Evolutionary conservation across 768 basidiomycete genomes (phyloP).

Genomic region (Pisolithus microcarpus): DNA sequence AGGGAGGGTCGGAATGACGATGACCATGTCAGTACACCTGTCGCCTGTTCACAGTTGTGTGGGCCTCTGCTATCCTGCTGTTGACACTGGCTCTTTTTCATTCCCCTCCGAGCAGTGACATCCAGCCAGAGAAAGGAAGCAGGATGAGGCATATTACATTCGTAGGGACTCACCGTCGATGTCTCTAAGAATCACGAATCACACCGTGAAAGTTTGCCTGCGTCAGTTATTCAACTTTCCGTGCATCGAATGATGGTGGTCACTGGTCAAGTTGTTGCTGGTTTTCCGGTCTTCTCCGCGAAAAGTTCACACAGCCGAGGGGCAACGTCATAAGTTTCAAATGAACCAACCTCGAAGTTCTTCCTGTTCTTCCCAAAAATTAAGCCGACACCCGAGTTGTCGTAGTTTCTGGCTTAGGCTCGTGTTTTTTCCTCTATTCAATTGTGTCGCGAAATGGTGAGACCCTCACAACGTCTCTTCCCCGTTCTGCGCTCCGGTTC

Average conservation of each 20-base stretch:
- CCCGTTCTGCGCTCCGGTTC: constrained; percentile 11
- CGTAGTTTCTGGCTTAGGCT: constrained; percentile 10
- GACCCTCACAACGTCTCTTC: constrained; percentile 14
- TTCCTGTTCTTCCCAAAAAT: background rate
- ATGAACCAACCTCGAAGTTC: background rate
- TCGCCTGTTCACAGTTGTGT: background rate
- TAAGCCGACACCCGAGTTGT: constrained; percentile 15
- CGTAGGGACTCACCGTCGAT: background rate
- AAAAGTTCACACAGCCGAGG: constrained; percentile 18
- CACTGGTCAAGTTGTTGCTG: no score
- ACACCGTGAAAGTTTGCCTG: background rate
- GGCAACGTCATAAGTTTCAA: background rate
- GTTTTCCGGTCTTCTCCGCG: constrained; percentile 20
- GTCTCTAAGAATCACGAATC: constrained; percentile 1
- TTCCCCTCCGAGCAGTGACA: background rate
- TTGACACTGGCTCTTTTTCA: background rate
- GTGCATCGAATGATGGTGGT: background rate
- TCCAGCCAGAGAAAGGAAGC: background rate
- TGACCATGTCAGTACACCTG: background rate
- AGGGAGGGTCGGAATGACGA: background rate
- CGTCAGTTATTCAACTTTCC: background rate
- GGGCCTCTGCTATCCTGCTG: background rate
- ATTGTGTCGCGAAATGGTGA: constrained; percentile 14
- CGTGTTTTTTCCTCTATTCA: background rate
- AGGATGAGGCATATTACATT: background rate